Base-by-base conservation (phyloP, 163 green algal species). In the Scenedesmus sp. region DNA sequence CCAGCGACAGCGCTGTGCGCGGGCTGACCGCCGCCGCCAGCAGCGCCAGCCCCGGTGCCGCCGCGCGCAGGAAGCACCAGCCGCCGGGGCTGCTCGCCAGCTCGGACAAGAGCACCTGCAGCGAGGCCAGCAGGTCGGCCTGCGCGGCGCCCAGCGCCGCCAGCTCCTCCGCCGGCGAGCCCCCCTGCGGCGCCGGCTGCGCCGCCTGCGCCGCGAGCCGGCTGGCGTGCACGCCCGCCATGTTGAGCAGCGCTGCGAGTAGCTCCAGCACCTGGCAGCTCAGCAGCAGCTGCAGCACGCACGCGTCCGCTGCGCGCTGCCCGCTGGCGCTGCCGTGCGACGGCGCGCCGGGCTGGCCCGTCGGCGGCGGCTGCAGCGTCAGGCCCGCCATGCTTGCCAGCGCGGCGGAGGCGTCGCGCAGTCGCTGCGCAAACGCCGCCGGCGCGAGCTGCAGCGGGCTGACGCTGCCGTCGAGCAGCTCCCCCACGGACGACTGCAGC, bases 261-360 rank as follows among this genome's bases (percentile, higher is more conserved):
- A 53, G 3, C 28, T 80, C 58, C 14, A 53, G 15, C 4, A 63
- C 71, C 22, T 42, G 31, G 13, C 34, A 63, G 47, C 57, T 78
- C 42, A 78, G 58, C 58, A 72, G 71, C 71, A 72, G 58, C 71
- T 80, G 71, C 58, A 80, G 54, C 44, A 70, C 70, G 29, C 56
- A 72, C 0, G 44, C 44, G 36, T 80, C 71, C 14, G 63, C 63
- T n/a, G n/a, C n/a, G n/a, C n/a, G n/a, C n/a, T n/a, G n/a, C n/a
- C n/a, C n/a, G n/a, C n/a, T n/a, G n/a, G n/a, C n/a, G n/a, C n/a
- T n/a, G n/a, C n/a, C n/a, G n/a, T n/a, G n/a, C n/a, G n/a, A n/a
- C n/a, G n/a, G n/a, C n/a, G n/a, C n/a, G n/a, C n/a, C n/a, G 3
- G 28, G 50, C 20, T 51, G 51, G 0, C 2, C 67, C 14, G 13